A percentile compares a stretch with the other conserved stretches of the same genome.
phyloP scores from a whole-genome alignment of 1,139 yeast genomes.

The Hyphopichia khmerensis region DNA sequence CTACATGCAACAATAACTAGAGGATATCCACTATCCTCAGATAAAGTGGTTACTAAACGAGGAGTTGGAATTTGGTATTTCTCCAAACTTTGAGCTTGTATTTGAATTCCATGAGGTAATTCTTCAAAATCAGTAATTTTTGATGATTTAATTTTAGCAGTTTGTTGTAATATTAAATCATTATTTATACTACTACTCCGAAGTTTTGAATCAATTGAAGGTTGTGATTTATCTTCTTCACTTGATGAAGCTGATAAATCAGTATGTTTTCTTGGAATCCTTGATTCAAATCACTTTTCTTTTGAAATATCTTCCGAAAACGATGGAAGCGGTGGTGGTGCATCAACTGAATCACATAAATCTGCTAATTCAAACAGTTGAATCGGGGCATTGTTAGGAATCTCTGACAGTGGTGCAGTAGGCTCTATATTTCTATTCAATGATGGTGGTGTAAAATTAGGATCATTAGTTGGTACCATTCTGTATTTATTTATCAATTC shows the following conservation, averaged over 20 bases:
- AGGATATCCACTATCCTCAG: constrained; percentile 80
- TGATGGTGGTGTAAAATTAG: constrained; percentile 73
- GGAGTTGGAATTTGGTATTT: constrained; percentile 84
- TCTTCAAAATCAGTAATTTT: constrained; percentile 94
- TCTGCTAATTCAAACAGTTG: constrained; percentile 76
- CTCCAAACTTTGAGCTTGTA: constrained; percentile 74
- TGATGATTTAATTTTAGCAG: constrained; percentile 54
- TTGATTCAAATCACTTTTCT: constrained; percentile 7
- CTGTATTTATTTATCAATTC: no score
- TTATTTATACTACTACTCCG: constrained; percentile 1
- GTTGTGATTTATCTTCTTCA: constrained; percentile 8
- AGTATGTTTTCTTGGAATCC: constrained; percentile 43
- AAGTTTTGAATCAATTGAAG: not conserved
- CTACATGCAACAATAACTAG: constrained; percentile 97
- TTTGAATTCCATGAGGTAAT: constrained; percentile 87
- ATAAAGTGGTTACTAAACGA: constrained; percentile 67
- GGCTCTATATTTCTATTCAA: constrained; percentile 60
- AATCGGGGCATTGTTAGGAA: constrained; percentile 76
- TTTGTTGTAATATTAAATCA: constrained; percentile 34
- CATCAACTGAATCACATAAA: constrained; percentile 66
- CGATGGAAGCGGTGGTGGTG: constrained; percentile 63
- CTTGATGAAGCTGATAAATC: constrained; percentile 41
- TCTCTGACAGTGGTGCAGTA: constrained; percentile 68
- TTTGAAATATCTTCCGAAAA: constrained; percentile 2
- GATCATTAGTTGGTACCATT: constrained; percentile 83